These are phyloP conservation scores for Raphanus sativus DNA, from an alignment of 345 rosid genomes.

Conservation along the genomic window DNA sequence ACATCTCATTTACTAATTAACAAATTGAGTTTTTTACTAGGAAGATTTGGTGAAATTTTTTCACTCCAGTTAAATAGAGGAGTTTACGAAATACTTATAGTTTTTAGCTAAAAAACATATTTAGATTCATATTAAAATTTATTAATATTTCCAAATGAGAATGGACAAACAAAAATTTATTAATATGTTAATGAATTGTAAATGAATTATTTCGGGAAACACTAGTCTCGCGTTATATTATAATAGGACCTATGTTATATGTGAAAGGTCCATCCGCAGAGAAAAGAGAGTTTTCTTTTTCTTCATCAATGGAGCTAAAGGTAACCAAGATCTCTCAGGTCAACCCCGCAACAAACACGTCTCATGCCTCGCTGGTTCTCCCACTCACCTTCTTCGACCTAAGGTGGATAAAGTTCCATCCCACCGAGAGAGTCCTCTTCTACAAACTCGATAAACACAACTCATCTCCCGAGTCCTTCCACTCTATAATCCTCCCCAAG, in stretches of 20 bases:
- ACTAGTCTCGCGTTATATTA: not conserved
- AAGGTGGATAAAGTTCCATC: constrained; percentile 19
- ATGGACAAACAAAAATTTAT: no score
- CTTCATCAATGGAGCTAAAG: constrained; percentile 1
- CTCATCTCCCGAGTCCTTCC: constrained; percentile 20
- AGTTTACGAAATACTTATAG: no score
- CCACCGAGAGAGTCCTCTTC: constrained; percentile 22
- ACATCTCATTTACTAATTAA: no score
- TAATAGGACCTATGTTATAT: not conserved
- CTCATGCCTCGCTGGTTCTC: constrained; percentile 9
- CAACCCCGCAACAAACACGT: constrained; percentile 11
- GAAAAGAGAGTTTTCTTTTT: not conserved
- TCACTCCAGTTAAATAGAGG: no score
- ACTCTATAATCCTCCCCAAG: constrained; percentile 31
- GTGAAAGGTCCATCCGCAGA: not conserved
- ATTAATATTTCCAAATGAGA: no score
- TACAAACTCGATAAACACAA: constrained; percentile 26
- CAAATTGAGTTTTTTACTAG: no score
- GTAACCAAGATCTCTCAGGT: constrained; percentile 17
- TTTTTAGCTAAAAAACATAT: no score
- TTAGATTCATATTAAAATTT: no score
- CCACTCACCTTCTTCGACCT: constrained; percentile 36
- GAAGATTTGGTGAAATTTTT: no score
- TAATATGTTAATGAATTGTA: no score
- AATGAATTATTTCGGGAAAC: not conserved